These are phyloP conservation scores for Ophiostoma populinum DNA, from an alignment of 2,329 filamentous ascomycete species.

Conservation along the genomic window DNA sequence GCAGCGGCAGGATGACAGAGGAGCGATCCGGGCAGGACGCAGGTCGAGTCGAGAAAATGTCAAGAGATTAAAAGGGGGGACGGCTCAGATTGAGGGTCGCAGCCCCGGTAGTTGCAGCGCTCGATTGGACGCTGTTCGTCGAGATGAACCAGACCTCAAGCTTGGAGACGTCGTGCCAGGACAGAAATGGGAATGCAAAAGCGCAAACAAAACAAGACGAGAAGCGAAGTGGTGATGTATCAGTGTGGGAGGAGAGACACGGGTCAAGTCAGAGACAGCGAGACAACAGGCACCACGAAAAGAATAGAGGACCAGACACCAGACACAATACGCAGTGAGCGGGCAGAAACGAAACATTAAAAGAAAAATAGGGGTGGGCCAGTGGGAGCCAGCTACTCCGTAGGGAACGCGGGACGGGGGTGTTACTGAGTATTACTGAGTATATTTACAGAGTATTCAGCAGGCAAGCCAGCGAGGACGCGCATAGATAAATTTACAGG, in stretches of 20 bases:
- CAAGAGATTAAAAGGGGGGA: neutral
- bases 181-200: neutral
- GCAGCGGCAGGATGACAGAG: neutral
- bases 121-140: neutral
- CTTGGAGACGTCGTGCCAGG: too few species aligned
- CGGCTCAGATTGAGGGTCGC: neutral
- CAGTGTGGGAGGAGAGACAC: neutral
- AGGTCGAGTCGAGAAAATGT: neutral
- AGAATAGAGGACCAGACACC: neutral
- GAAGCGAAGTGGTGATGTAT: constrained; percentile 2
- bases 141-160: too few species aligned
- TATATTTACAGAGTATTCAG: too few species aligned
- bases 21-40: neutral
- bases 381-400: too few species aligned
- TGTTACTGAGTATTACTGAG: too few species aligned
- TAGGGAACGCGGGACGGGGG: too few species aligned
- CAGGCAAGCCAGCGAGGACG: neutral
- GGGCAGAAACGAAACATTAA: neutral
- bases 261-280: neutral
- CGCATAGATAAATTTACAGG: too few species aligned
- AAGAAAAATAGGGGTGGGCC: constrained; percentile 5
- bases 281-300: neutral
- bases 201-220: neutral
- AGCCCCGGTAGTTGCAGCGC: constrained; percentile 1
- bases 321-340: too few species aligned